These are phyloP conservation scores for Fusarium cyanostomum DNA, from an alignment of 2,329 filamentous ascomycete genomes.

Conservation along the genomic window DNA sequence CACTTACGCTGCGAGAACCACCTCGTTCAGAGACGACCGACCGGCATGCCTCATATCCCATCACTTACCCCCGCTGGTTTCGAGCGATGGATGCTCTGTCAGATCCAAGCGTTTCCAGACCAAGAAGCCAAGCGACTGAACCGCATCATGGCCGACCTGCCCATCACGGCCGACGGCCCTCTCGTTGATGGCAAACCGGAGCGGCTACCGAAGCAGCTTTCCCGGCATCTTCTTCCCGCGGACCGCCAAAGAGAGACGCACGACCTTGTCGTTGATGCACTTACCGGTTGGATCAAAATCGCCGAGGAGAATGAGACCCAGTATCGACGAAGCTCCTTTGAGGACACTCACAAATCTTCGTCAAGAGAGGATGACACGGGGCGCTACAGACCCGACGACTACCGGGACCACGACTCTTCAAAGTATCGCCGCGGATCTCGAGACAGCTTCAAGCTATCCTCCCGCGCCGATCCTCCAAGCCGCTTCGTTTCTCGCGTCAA, in stretches of 20 bases:
- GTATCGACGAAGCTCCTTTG: constrained; percentile 17
- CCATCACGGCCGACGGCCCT: constrained; percentile 66
- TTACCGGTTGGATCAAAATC: constrained; percentile 56
- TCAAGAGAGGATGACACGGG: constrained; percentile 26
- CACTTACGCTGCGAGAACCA: constrained; percentile 69
- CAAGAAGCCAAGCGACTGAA: constrained; percentile 76
- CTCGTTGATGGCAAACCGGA: constrained; percentile 73
- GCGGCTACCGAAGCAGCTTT: constrained; percentile 81
- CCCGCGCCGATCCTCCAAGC: constrained; percentile 25
- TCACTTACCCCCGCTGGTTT: constrained; percentile 75
- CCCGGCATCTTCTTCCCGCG: constrained; percentile 75
- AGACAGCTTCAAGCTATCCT: constrained; percentile 30
- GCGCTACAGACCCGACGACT: constrained; percentile 32
- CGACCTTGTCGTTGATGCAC: constrained; percentile 67
- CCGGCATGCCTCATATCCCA: constrained; percentile 67
- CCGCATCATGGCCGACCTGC: constrained; percentile 73
- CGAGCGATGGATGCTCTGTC: constrained; percentile 74
- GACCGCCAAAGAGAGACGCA: constrained; percentile 65
- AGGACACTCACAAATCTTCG: constrained; percentile 24
- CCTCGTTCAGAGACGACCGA: constrained; percentile 64
- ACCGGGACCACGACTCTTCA: constrained; percentile 19
- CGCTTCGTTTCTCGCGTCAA: constrained; percentile 26
- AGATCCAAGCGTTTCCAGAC: constrained; percentile 80
- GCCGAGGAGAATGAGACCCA: constrained; percentile 30
- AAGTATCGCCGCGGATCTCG: constrained; percentile 31